Evolutionary conservation across 345 rosid genomes (phyloP).

Genomic region (Populus pruinosa): DNA sequence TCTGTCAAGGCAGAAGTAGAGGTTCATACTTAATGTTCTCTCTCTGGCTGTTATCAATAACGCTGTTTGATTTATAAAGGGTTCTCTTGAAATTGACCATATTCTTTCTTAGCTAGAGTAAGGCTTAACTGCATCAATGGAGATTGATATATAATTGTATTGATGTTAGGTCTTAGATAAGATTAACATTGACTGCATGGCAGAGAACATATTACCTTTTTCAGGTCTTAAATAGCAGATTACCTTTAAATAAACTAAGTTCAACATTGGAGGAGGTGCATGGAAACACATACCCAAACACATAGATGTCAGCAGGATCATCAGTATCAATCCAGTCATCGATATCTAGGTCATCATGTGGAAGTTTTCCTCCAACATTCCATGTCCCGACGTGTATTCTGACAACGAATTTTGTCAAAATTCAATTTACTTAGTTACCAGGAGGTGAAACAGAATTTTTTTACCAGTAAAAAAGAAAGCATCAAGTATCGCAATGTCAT

Average conservation of each 20-base stretch:
- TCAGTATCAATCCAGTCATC: slow-evolving; percentile 76
- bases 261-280: background rate
- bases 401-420: background rate
- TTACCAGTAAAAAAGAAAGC: background rate
- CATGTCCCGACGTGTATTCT: slow-evolving; percentile 83
- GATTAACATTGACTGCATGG: background rate
- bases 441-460: background rate
- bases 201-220: background rate
- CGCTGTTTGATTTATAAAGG: background rate
- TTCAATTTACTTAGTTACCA: background rate
- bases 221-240: background rate
- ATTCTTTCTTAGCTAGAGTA: background rate
- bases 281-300: slow-evolving; percentile 54
- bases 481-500: background rate
- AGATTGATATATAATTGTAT: background rate
- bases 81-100: background rate
- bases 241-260: background rate
- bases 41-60: background rate
- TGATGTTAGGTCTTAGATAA: too few relatives aligned
- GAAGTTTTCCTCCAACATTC: slow-evolving; percentile 89
- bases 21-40: background rate
- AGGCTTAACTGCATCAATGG: background rate
- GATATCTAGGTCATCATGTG: slow-evolving; percentile 78
- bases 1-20: background rate
- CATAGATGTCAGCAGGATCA: slow-evolving; percentile 86